Evolutionary conservation across 2,329 filamentous ascomycete species (phyloP), one percentile per base, ranked within the genome.

Genomic region (Aspergillus thermomutatus): DNA sequence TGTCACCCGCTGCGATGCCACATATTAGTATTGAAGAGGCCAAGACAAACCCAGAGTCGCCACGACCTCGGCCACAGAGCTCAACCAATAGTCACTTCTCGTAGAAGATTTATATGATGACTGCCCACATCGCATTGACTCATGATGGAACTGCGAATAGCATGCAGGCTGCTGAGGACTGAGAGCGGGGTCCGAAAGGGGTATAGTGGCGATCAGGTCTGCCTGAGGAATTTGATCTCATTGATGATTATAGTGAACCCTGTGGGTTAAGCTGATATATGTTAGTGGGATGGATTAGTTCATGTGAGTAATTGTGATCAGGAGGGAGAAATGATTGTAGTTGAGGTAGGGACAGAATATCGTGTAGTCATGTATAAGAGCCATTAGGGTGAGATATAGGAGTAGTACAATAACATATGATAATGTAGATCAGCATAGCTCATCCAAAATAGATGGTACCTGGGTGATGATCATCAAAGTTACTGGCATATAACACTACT

Each of bases 181-280:
- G 49, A 54, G 9, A 53, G 63, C 65, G 67, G 66, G 66, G 59
- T 64, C 66, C 64, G 19, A 58, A 69, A 66, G 43, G 49, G 66
- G 64, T 61, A 60, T 65, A 56, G 59, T 34, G 9, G 48, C 1
- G 5, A n/a, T 27, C 17, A 27, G 10, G 19, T 40, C 26, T 47
- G 56, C 63, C 59, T 64, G 54, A 60, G 63, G 58, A 52, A 58
- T 43, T 28, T 31, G 14, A 49, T 46, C n/a, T 25, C 6, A 37
- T 37, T 37, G 31, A 37, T 14, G 31, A 17, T 37, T 17, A 6
- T 17, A 14, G 31, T 37, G 31, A 34, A 17, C 14, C 4, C 31
- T 34, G 14, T 37, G 31, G 31, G 17, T 34, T 17, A 4, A 17
- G 40, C 3, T 21, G 8, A 11, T 19, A 21, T 19, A 11, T 21